Conservation (phyloP, 2,329 filamentous ascomycete species). For the Mollisiaceae sp. region DNA sequence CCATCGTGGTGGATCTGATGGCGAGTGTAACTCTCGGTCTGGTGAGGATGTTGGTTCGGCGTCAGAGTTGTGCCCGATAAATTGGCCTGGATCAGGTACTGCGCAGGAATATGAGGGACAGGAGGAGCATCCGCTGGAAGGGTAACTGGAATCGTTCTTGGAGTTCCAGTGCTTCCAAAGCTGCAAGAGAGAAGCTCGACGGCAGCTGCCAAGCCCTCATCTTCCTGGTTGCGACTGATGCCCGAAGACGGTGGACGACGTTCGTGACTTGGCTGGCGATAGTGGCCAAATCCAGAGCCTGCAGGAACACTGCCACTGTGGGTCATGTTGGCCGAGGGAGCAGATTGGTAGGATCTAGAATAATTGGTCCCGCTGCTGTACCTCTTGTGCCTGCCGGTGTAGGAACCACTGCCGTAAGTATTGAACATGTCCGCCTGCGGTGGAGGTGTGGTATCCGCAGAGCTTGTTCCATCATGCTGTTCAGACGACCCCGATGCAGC, state of each 20-base stretch:
- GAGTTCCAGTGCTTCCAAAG: constrained; percentile 69
- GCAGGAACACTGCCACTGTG: constrained; percentile 57
- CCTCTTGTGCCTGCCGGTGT: constrained; percentile 56
- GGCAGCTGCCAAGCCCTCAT: constrained; percentile 84
- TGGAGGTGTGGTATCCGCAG: constrained; percentile 89
- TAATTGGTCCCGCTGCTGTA: constrained; percentile 63
- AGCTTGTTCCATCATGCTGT: constrained; percentile 77
- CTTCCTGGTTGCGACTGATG: constrained; percentile 77
- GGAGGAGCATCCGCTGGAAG: constrained; percentile 79
- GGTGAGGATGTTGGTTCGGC: constrained; percentile 61
- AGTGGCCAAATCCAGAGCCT: constrained; percentile 48
- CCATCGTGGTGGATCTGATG: constrained; percentile 58
- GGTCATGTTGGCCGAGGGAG: constrained; percentile 58
- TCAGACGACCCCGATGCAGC: constrained; percentile 82
- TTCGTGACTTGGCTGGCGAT: constrained; percentile 77
- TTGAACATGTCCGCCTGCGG: constrained; percentile 65
- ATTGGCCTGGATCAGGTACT: constrained; percentile 69
- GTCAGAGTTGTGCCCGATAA: constrained; percentile 65
- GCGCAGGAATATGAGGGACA: constrained; percentile 83
- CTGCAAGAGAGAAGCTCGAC: constrained; percentile 91
- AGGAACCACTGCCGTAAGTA: constrained; percentile 50
- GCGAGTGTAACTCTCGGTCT: constrained; percentile 68
- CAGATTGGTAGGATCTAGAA: constrained; percentile 83
- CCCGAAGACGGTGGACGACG: constrained; percentile 81
- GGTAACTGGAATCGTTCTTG: constrained; percentile 67